A percentile compares a stretch with the other conserved stretches of the same genome.
Evolutionary conservation across 192 early-diverging fungal genomes (phyloP).

Genomic region (Coemansia sp.): DNA sequence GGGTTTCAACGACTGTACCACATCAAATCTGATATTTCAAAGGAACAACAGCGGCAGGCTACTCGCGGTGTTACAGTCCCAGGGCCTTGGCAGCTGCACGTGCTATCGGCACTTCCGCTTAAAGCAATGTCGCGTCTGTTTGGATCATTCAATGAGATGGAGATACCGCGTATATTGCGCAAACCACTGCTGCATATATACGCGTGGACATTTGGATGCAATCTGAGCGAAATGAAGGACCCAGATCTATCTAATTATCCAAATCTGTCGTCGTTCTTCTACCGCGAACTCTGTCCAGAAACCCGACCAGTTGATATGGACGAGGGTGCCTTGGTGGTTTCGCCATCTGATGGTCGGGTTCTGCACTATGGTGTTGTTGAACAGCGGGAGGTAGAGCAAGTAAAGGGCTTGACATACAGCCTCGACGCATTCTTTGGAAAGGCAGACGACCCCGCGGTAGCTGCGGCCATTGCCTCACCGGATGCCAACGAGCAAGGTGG

Average conservation of each 20-base stretch:
- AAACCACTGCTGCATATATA: slow-evolving; percentile 75
- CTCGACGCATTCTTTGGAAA: slow-evolving; percentile 84
- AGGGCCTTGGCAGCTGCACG: slow-evolving; percentile 91
- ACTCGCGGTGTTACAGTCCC: slow-evolving; percentile 45
- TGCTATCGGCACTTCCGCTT: slow-evolving; percentile 84
- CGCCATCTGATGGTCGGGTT: slow-evolving; percentile 87
- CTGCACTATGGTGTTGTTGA: slow-evolving; percentile 86
- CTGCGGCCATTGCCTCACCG: not conserved
- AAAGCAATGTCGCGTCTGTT: slow-evolving; percentile 87
- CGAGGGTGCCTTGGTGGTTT: slow-evolving; percentile 62
- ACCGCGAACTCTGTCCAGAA: slow-evolving; percentile 78
- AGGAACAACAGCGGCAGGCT: slow-evolving; percentile 18
- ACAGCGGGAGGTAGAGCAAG: slow-evolving; percentile 78
- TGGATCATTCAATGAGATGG: slow-evolving; percentile 84
- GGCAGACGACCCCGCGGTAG: slow-evolving; percentile 15
- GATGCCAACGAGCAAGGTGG: slow-evolving; percentile 7
- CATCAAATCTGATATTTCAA: slow-evolving; percentile 42
- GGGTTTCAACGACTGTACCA: slow-evolving; percentile 64
- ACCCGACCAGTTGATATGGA: slow-evolving; percentile 63
- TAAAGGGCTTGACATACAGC: slow-evolving; percentile 93
- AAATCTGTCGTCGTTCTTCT: slow-evolving; percentile 92
- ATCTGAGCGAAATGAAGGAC: slow-evolving; percentile 91
- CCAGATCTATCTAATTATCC: slow-evolving; percentile 74
- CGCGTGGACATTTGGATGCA: slow-evolving; percentile 83
- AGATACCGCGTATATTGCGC: slow-evolving; percentile 77